Base-by-base conservation (phyloP, 208 protist species). In the Trichomonas gallinae region DNA sequence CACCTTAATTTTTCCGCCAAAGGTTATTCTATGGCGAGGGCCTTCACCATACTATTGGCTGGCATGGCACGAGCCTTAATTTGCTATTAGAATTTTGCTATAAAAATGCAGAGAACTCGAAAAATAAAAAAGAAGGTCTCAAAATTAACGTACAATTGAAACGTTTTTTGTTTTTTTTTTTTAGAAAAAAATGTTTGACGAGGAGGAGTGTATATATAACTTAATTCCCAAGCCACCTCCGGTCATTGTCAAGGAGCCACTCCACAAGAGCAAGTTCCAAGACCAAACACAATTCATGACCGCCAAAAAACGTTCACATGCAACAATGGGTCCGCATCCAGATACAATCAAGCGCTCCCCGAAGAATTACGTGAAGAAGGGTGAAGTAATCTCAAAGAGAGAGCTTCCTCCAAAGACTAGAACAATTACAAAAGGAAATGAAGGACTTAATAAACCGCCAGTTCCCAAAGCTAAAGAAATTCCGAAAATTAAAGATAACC, bases 171-270 rank as follows among this genome's bases (percentile, higher is more conserved):
- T 3, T 51, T 51, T 51, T 51, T n/a, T n/a, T n/a, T n/a, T n/a
- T 58, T 58, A 21, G 49, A 72, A 72, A n/a, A 31, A n/a, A 72
- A 72, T 72, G 58, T n/a, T 72, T 72, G 81, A 85, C 81, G 81
- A 85, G 42, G 83, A 89, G 23, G 83, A 89, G 36, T 46, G 40
- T n/a, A 89, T 89, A 0, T 89, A 89, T 31, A 89, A 89, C 21
- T 89, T 89, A 89, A 89, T 89, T 48, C 83, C 83, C 4, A 89
- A 89, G 40, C 83, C 83, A 89, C 83, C 83, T 34, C 83, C 83
- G 31, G 83, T 89, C 17, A 46, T 89, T 46, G 83, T 89, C n/a
- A 89, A 89, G 42, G 83, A 89, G 40, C 83, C 83, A 34, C 40
- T 89, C 10, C 83, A 89, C 23, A 46, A 46, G 83, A 89, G 83